Percentiles rank a stretch among this genome's conserved stretches.
Evolutionary conservation across 2,329 filamentous ascomycete species (phyloP).

Genomic region (Exophiala spinifera): DNA sequence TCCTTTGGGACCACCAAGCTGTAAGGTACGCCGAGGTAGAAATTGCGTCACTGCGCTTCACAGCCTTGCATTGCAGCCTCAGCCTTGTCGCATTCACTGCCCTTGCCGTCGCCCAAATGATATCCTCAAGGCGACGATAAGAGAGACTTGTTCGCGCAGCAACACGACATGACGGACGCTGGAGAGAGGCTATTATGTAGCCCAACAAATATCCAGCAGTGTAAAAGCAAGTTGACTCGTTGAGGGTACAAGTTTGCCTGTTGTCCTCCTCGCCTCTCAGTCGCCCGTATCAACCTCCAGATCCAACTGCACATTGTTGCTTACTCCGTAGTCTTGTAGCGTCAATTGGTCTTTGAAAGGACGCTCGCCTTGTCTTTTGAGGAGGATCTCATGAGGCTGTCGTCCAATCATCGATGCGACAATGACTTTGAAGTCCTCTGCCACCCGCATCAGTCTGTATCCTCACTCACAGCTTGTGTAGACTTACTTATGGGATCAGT

Average conservation of each 20-base stretch:
- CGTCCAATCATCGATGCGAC: conserved; percentile 86
- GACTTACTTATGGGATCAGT: conserved; percentile 69
- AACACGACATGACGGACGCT: no score
- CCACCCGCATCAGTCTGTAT: conserved; percentile 14
- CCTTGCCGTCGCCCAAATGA: background rate
- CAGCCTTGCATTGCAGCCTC: background rate
- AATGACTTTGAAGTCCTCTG: conserved; percentile 79
- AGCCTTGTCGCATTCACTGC: background rate
- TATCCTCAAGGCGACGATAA: no score
- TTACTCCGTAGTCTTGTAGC: conserved; percentile 89
- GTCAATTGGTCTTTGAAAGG: conserved; percentile 91
- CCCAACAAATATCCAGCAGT: no score
- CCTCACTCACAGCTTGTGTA: background rate
- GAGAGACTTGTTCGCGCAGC: no score
- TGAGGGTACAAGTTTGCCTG: no score
- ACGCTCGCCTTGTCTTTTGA: conserved; percentile 86
- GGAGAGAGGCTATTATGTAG: no score
- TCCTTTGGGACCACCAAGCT: background rate
- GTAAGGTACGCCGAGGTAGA: conserved; percentile 1
- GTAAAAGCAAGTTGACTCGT: no score
- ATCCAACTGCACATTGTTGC: conserved; percentile 70
- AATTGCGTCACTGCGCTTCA: conserved; percentile 12
- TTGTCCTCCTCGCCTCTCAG: conserved; percentile 27
- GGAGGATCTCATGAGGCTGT: conserved; percentile 83
- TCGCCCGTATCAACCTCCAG: conserved; percentile 50